Conservation (phyloP, 352 stramenopile genomes). For the Phytophthora multivora region DNA sequence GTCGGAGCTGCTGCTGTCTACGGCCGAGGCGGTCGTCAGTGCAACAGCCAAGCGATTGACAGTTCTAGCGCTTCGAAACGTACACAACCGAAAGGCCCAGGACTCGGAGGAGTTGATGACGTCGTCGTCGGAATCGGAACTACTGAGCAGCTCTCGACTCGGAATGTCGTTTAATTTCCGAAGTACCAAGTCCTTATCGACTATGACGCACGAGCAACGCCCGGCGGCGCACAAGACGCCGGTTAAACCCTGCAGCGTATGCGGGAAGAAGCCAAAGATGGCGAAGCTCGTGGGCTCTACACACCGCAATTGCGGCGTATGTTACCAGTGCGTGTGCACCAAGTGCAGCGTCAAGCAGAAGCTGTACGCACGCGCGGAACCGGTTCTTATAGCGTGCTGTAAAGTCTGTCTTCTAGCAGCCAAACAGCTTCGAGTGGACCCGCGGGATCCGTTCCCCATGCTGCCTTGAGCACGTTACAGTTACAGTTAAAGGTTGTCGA, state of each 20-base stretch:
- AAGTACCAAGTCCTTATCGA: constrained; percentile 24
- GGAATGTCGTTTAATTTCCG: constrained; percentile 26
- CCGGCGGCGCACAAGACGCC: constrained; percentile 15
- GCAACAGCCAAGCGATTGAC: constrained; percentile 59
- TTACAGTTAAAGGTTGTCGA: not conserved
- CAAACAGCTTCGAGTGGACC: constrained; percentile 48
- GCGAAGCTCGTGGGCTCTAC: constrained; percentile 30
- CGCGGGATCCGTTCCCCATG: constrained; percentile 61
- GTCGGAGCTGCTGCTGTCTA: constrained; percentile 48
- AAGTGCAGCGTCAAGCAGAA: constrained; percentile 61
- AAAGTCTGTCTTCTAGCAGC: constrained; percentile 52
- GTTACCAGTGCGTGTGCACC: constrained; percentile 41
- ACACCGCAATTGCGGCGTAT: constrained; percentile 52
- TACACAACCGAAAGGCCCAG: constrained; percentile 5
- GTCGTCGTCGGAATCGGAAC: constrained; percentile 27
- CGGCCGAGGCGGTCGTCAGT: constrained; percentile 39
- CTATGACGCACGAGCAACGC: not conserved
- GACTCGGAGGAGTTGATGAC: constrained; percentile 22
- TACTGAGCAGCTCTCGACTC: constrained; percentile 21
- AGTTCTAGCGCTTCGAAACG: constrained; percentile 7
- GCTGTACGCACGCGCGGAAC: constrained; percentile 43
- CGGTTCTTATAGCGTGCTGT: constrained; percentile 52
- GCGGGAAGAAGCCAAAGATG: constrained; percentile 38
- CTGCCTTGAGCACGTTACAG: constrained; percentile 13
- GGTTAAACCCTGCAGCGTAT: constrained; percentile 31